phyloP scores from a whole-genome alignment of 768 basidiomycete genomes.

The Pholiota molesta region DNA sequence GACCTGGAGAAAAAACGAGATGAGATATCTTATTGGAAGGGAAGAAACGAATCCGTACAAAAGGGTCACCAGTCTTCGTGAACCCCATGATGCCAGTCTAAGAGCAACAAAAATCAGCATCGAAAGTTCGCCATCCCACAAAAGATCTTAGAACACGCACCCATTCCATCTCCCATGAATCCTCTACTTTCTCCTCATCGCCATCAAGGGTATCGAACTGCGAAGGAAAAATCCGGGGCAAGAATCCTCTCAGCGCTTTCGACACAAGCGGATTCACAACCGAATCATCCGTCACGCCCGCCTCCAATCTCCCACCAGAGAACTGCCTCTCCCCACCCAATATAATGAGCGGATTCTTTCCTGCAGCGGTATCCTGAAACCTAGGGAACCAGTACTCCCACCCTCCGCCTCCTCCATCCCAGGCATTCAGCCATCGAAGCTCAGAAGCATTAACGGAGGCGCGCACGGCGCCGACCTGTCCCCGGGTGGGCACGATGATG shows the following conservation, averaged over 20 bases:
- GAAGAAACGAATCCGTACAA: slow-evolving; percentile 47
- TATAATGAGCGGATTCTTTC: slow-evolving; percentile 60
- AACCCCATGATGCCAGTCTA: slow-evolving; percentile 88
- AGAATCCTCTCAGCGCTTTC: slow-evolving; percentile 53
- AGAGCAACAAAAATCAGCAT: not conserved
- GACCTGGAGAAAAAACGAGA: slow-evolving; percentile 42
- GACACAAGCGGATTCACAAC: slow-evolving; percentile 50
- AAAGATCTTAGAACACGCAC: slow-evolving; percentile 38
- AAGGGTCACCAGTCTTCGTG: slow-evolving; percentile 62
- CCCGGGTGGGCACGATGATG: slow-evolving; percentile 69
- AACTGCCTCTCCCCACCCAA: slow-evolving; percentile 69
- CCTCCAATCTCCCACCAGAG: slow-evolving; percentile 47
- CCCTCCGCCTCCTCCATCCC: slow-evolving; percentile 50
- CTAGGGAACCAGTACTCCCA: slow-evolving; percentile 88
- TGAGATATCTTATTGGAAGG: not conserved
- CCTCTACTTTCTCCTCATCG: slow-evolving; percentile 38
- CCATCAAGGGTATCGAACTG: slow-evolving; percentile 37
- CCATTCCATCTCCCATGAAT: slow-evolving; percentile 75
- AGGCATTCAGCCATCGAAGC: slow-evolving; percentile 44
- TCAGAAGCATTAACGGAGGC: slow-evolving; percentile 36
- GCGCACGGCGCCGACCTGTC: slow-evolving; percentile 59
- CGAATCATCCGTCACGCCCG: slow-evolving; percentile 61
- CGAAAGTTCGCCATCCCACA: slow-evolving; percentile 1
- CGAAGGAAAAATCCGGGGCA: slow-evolving; percentile 59
- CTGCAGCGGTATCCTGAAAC: slow-evolving; percentile 32